Evolutionary conservation across 441 rosid genomes (phyloP).

Genomic region (Adansonia grandidieri): DNA sequence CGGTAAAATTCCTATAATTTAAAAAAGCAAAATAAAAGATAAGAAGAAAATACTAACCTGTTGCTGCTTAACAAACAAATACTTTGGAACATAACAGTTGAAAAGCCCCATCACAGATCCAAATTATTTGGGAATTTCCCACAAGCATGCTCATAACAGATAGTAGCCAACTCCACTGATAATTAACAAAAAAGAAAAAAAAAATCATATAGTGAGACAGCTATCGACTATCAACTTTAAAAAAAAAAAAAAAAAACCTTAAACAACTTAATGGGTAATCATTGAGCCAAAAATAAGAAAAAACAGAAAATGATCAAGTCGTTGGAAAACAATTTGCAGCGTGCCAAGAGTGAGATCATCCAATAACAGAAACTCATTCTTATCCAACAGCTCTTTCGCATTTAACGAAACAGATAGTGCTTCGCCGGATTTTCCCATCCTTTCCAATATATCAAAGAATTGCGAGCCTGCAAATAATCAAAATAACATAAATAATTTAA

Average conservation of each 20-base stretch:
- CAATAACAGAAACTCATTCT: conserved; percentile 74
- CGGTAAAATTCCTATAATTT: conserved; percentile 18
- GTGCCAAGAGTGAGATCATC: conserved; percentile 99
- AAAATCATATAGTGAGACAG: neutral
- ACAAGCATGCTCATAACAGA: conserved; percentile 90
- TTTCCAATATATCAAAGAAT: conserved; percentile 76
- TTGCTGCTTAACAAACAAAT: conserved; percentile 94
- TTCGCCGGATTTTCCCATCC: conserved; percentile 92
- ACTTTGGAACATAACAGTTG: conserved; percentile 93
- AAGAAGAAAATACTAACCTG: conserved; percentile 59
- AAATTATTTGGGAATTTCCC: conserved; percentile 75
- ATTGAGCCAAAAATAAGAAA: conserved; percentile 1
- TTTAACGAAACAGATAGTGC: conserved; percentile 68
- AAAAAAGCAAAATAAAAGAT: neutral
- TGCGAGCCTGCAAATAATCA: conserved; percentile 61
- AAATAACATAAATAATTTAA: neutral
- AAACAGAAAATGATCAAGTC: conserved; percentile 83
- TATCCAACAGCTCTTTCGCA: conserved; percentile 77
- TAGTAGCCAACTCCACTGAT: conserved; percentile 92
- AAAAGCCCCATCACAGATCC: conserved; percentile 97
- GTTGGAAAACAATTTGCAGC: conserved; percentile 87
- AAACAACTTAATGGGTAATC: neutral
- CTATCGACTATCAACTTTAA: neutral
- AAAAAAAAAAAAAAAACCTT: neutral
- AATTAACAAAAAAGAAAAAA: conserved; percentile 10